phyloP scores from a whole-genome alignment of 2,329 filamentous ascomycete genomes.

The Trichoderma pleuroti region DNA sequence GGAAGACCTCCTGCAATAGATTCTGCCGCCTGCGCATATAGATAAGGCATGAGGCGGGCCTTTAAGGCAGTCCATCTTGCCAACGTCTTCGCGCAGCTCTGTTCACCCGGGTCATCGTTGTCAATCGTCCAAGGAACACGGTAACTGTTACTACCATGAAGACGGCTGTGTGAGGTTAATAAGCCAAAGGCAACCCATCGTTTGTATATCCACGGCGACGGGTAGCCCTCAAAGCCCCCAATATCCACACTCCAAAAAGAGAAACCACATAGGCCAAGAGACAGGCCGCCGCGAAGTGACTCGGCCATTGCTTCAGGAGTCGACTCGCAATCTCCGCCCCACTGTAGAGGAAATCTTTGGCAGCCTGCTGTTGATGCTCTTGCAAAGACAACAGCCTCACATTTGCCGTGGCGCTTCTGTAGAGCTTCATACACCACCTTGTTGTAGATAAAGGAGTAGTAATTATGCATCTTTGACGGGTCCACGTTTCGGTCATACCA shows the following conservation, averaged over 20 bases:
- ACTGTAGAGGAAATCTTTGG: conserved; percentile 66
- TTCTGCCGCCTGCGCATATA: conserved; percentile 43
- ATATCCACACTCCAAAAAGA: conserved; percentile 69
- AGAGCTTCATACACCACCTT: conserved; percentile 65
- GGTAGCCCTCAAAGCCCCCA: conserved; percentile 67
- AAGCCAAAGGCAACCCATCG: conserved; percentile 75
- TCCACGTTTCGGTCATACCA: conserved; percentile 60
- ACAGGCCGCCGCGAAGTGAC: conserved; percentile 62
- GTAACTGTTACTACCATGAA: conserved; percentile 68
- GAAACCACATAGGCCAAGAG: conserved; percentile 61
- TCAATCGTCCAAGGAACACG: conserved; percentile 74
- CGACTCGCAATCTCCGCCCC: conserved; percentile 73
- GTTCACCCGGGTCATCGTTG: conserved; percentile 53
- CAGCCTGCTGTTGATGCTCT: conserved; percentile 64
- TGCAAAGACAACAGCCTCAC: conserved; percentile 62
- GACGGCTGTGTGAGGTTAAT: conserved; percentile 64
- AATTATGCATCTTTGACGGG: conserved; percentile 70
- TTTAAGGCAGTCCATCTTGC: conserved; percentile 49
- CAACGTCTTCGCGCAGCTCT: conserved; percentile 51
- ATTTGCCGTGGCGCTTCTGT: conserved; percentile 48
- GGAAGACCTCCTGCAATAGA: conserved; percentile 52
- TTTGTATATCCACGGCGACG: conserved; percentile 68
- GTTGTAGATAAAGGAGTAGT: conserved; percentile 72
- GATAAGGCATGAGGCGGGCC: conserved; percentile 51
- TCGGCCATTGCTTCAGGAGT: conserved; percentile 72